Percentiles rank a stretch among this genome's conserved stretches.
These are phyloP conservation scores for Neurospora sp. DNA, from an alignment of 2,329 filamentous ascomycete genomes.

Conservation along the genomic window DNA sequence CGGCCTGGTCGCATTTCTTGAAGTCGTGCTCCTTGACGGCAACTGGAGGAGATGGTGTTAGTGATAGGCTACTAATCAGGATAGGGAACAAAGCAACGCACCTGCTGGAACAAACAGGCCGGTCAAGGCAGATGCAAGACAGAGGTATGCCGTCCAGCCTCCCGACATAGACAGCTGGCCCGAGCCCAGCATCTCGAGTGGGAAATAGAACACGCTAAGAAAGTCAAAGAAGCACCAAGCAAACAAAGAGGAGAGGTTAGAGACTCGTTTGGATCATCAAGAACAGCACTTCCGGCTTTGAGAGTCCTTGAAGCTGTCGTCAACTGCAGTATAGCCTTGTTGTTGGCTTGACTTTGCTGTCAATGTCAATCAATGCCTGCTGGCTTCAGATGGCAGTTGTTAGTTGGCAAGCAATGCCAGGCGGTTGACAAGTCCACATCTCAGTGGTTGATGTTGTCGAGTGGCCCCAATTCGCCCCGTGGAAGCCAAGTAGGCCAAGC, in stretches of 20 bases:
- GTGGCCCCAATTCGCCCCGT: neutral
- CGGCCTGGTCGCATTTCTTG: slow-evolving; percentile 91
- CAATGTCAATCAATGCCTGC: neutral
- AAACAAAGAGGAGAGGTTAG: neutral
- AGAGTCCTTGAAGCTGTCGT: neutral
- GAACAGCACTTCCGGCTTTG: neutral
- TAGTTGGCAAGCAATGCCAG: neutral
- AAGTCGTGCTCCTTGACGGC: slow-evolving; percentile 93
- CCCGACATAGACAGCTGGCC: slow-evolving; percentile 36
- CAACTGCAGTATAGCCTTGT: neutral
- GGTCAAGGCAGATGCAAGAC: slow-evolving; percentile 47
- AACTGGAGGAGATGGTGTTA: slow-evolving; percentile 35
- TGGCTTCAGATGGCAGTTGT: neutral
- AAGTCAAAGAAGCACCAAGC: slow-evolving; percentile 3
- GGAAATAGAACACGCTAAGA: neutral
- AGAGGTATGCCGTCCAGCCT: slow-evolving; percentile 56
- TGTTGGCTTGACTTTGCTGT: neutral
- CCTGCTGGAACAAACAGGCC: slow-evolving; percentile 55
- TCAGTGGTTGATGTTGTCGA: neutral
- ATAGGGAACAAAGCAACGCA: slow-evolving; percentile 25
- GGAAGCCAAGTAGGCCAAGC: neutral
- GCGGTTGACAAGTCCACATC: neutral
- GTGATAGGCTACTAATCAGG: neutral
- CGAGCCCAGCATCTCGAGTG: slow-evolving; percentile 38
- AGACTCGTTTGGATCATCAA: slow-evolving; percentile 1